Conservation (phyloP, 305 asterid genomes). For the Salvia sclarea region DNA sequence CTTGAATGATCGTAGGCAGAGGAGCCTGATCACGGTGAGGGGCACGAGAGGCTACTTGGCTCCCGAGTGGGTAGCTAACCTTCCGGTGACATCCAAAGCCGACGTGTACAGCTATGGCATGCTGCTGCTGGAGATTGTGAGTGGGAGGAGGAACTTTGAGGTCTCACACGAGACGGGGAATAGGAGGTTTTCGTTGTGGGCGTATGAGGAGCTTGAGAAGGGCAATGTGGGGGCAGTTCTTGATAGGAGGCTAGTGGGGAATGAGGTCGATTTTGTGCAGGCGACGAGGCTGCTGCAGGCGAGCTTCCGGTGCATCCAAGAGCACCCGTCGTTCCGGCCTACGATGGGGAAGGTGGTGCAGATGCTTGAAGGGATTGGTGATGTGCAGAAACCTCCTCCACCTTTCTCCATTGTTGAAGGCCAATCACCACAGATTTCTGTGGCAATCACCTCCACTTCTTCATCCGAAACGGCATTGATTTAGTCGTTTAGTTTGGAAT, state of each 20-base stretch:
- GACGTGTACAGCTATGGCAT: conserved; percentile 61
- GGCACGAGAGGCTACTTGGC: conserved; percentile 68
- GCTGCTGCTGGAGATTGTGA: conserved; percentile 52
- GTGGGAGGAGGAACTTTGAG: conserved; percentile 57
- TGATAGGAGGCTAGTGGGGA: conserved; percentile 38
- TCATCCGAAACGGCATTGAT: background rate
- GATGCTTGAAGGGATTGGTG: conserved; percentile 52
- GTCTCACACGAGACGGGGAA: conserved; percentile 36
- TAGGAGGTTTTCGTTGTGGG: conserved; percentile 54
- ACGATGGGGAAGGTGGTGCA: conserved; percentile 55
- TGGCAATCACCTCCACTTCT: background rate
- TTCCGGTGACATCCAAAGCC: conserved; percentile 49
- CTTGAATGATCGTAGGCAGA: conserved; percentile 40
- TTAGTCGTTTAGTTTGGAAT: background rate
- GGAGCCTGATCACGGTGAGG: conserved; percentile 45
- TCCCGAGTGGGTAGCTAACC: conserved; percentile 58
- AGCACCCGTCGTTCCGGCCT: conserved; percentile 47
- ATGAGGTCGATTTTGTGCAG: conserved; percentile 44
- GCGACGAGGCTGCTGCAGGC: conserved; percentile 43
- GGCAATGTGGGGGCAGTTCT: conserved; percentile 34
- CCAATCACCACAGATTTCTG: background rate
- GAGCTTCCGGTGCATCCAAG: conserved; percentile 64
- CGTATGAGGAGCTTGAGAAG: conserved; percentile 48
- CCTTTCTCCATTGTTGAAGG: conserved; percentile 27
- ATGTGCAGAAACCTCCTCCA: conserved; percentile 40